Conservation (phyloP, 2,329 filamentous ascomycete genomes). For the Nothopassalora personata region DNA sequence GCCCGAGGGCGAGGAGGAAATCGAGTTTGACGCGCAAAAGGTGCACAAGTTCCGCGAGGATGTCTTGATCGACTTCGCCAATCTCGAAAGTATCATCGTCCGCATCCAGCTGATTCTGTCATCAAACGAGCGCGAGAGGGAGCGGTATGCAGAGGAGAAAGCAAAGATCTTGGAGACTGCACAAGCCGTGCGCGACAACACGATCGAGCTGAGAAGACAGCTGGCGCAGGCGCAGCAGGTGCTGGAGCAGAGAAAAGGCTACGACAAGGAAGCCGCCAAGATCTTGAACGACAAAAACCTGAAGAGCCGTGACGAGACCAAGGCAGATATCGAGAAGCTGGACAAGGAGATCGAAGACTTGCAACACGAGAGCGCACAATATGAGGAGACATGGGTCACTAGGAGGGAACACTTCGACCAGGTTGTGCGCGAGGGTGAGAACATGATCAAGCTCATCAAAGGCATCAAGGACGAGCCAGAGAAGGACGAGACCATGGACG, state of each 20-base stretch:
- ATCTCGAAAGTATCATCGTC: constrained; percentile 78
- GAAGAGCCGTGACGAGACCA: constrained; percentile 77
- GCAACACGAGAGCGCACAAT: constrained; percentile 75
- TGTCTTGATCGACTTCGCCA: constrained; percentile 78
- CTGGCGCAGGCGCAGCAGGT: constrained; percentile 71
- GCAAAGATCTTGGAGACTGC: constrained; percentile 72
- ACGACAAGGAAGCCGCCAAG: constrained; percentile 81
- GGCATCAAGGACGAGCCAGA: constrained; percentile 88
- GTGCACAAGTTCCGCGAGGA: constrained; percentile 67
- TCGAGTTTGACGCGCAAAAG: constrained; percentile 47
- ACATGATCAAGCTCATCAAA: constrained; percentile 76
- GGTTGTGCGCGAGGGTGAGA: constrained; percentile 87
- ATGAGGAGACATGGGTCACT: constrained; percentile 78
- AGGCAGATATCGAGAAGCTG: constrained; percentile 70
- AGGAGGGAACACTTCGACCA: constrained; percentile 78
- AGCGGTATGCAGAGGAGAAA: constrained; percentile 77
- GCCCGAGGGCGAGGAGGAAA: constrained; percentile 40
- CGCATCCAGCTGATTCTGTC: constrained; percentile 82
- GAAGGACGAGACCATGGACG: constrained; percentile 53
- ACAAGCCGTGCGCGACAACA: constrained; percentile 70
- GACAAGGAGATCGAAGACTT: constrained; percentile 84
- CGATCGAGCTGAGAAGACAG: constrained; percentile 64
- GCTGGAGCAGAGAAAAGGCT: constrained; percentile 72
- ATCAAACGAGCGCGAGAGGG: constrained; percentile 76
- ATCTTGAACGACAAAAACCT: constrained; percentile 78